Conservation (phyloP, 257 asterid genomes). For the Coffea eugenioides region DNA sequence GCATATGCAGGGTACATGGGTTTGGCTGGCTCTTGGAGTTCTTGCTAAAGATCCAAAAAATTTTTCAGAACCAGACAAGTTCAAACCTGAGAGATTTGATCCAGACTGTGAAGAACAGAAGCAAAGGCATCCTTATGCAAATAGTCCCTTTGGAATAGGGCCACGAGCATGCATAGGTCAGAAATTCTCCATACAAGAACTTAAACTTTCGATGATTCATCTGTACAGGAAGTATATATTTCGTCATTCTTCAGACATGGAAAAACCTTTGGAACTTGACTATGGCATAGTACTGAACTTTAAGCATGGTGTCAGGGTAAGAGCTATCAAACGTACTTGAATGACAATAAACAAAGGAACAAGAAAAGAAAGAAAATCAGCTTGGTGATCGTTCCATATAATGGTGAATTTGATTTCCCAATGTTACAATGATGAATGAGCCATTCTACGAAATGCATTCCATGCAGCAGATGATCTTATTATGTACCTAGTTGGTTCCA, state of each 20-base stretch:
- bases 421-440: neutral
- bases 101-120: slow-evolving; percentile 86
- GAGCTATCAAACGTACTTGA: slow-evolving; percentile 58
- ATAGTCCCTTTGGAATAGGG: slow-evolving; percentile 93
- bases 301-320: slow-evolving; percentile 78
- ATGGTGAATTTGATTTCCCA: neutral
- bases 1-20: slow-evolving; percentile 84
- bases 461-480: neutral
- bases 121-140: slow-evolving; percentile 83
- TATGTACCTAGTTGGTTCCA: neutral
- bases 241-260: slow-evolving; percentile 75
- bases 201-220: slow-evolving; percentile 74
- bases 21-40: slow-evolving; percentile 94
- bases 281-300: slow-evolving; percentile 81
- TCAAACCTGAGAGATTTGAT: slow-evolving; percentile 90
- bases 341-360: slow-evolving; percentile 1
- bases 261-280: slow-evolving; percentile 67
- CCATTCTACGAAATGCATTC: neutral
- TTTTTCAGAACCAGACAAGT: slow-evolving; percentile 85
- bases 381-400: neutral
- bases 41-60: slow-evolving; percentile 81
- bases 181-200: slow-evolving; percentile 82
- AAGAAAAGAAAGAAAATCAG: neutral
- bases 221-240: slow-evolving; percentile 65
- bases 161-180: slow-evolving; percentile 94